Evolutionary conservation across 805 yeast genomes (phyloP).

Genomic region (Metschnikowia gruessii): DNA sequence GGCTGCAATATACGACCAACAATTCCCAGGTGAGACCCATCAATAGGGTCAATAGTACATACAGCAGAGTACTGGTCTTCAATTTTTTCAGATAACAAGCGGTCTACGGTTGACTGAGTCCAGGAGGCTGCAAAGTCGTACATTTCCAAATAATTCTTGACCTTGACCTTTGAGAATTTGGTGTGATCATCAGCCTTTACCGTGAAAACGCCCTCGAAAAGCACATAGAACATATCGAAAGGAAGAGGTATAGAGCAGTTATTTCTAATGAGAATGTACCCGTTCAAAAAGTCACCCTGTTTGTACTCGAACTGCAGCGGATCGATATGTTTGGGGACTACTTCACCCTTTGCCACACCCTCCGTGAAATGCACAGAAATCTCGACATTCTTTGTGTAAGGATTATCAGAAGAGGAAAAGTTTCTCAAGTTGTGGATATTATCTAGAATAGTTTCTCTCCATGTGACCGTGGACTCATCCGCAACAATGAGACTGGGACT

Average conservation of each 20-base stretch:
- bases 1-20: conserved; percentile 22
- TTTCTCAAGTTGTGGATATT: conserved; percentile 35
- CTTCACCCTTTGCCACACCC: conserved; percentile 30
- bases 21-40: conserved; percentile 24
- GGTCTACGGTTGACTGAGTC: conserved; percentile 36
- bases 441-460: conserved; percentile 40
- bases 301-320: conserved; percentile 48
- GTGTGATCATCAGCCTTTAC: conserved; percentile 14
- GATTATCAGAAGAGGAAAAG: conserved; percentile 29
- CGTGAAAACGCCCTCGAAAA: conserved; percentile 52
- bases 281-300: conserved; percentile 64
- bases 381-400: conserved; percentile 25
- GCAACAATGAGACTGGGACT: conserved; percentile 26
- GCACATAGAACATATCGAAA: conserved; percentile 61
- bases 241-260: conserved; percentile 40
- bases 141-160: conserved; percentile 38
- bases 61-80: conserved; percentile 18
- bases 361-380: conserved; percentile 33
- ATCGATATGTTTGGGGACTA: conserved; percentile 28
- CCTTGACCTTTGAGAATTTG: conserved; percentile 23
- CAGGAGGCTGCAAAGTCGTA: conserved; percentile 49
- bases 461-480: conserved; percentile 31
- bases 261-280: conserved; percentile 46
- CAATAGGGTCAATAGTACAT: conserved; percentile 25
- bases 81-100: conserved; percentile 29